phyloP scores from a whole-genome alignment of 176 grass and related monocot species.

The Elaeis guineensis region DNA sequence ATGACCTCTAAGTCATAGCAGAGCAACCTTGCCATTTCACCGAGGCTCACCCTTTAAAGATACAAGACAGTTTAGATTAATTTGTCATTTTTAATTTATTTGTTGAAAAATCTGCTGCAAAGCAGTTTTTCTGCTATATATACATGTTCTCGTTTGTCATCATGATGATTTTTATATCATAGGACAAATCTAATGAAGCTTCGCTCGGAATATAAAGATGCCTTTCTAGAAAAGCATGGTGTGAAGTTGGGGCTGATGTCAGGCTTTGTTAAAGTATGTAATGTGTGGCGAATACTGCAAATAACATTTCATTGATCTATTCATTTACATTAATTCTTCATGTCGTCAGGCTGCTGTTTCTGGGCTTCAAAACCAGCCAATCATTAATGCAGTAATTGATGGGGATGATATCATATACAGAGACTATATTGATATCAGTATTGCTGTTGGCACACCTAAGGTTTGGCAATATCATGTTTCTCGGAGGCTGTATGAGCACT shows the following conservation, averaged over 20 bases:
- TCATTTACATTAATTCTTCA: too few species aligned
- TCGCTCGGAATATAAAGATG: slow-evolving; percentile 93
- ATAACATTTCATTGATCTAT: too few species aligned
- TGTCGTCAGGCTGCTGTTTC: slow-evolving; percentile 63
- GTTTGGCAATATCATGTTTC: slow-evolving; percentile 12
- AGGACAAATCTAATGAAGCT: slow-evolving; percentile 99
- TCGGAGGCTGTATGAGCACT: background rate
- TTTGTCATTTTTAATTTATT: too few species aligned
- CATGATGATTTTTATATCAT: background rate
- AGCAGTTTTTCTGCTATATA: too few species aligned
- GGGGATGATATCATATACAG: slow-evolving; percentile 96
- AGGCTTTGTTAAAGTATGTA: slow-evolving; percentile 77
- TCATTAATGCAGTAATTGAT: slow-evolving; percentile 92
- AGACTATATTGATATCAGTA: slow-evolving; percentile 81
- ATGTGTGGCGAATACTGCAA: background rate
- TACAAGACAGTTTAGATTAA: too few species aligned
- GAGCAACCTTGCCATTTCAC: too few species aligned
- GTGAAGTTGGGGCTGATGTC: slow-evolving; percentile 98
- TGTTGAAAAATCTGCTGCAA: too few species aligned
- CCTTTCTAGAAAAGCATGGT: slow-evolving; percentile 73
- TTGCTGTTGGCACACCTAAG: slow-evolving; percentile 95
- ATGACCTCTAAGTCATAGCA: too few species aligned
- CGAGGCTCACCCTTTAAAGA: too few species aligned
- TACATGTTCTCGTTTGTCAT: too few species aligned
- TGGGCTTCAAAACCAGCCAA: slow-evolving; percentile 85